phyloP scores from a whole-genome alignment of 129 eudicot species.

The Artemisia annua region DNA sequence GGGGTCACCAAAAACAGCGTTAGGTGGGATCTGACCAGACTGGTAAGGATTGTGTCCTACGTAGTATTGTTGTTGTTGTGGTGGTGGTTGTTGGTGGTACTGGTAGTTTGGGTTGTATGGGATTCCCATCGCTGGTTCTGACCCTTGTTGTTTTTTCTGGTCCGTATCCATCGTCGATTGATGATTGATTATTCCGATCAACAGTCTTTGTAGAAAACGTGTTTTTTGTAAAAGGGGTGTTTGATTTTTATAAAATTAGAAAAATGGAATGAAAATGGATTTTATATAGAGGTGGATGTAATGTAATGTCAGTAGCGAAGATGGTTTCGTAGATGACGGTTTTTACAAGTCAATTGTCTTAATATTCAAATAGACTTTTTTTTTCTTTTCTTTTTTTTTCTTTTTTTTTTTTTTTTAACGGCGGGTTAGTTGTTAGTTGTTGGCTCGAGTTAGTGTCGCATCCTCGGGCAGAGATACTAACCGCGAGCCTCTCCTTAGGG shows the following conservation, averaged over 20 bases:
- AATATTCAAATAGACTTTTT: too few species aligned
- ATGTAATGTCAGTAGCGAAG: slow-evolving; percentile 28
- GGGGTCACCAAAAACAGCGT: slow-evolving; percentile 83
- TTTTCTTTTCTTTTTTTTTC: too few species aligned
- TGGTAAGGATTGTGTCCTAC: slow-evolving; percentile 55
- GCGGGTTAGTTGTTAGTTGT: too few species aligned
- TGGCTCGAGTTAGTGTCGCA: too few species aligned
- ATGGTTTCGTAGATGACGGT: slow-evolving; percentile 15
- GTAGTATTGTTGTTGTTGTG: slow-evolving; percentile 45
- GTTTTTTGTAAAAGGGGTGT: not conserved
- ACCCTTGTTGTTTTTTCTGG: slow-evolving; percentile 19
- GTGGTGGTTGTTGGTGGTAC: too few species aligned
- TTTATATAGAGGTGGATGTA: slow-evolving; percentile 13
- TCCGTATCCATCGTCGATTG: too few species aligned
- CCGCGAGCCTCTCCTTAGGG: too few species aligned
- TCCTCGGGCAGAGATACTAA: too few species aligned
- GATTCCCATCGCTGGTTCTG: slow-evolving; percentile 68
- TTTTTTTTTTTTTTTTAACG: too few species aligned
- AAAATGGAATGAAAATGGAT: not conserved
- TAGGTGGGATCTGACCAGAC: slow-evolving; percentile 60
- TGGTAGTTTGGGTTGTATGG: slow-evolving; percentile 65
- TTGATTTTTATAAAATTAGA: not conserved
- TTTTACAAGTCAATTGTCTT: slow-evolving; percentile 10
- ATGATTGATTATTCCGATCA: not conserved
- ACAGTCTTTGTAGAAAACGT: not conserved